These are phyloP conservation scores for Tulasnella sp. DNA, from an alignment of 768 basidiomycete genomes.

Conservation along the genomic window DNA sequence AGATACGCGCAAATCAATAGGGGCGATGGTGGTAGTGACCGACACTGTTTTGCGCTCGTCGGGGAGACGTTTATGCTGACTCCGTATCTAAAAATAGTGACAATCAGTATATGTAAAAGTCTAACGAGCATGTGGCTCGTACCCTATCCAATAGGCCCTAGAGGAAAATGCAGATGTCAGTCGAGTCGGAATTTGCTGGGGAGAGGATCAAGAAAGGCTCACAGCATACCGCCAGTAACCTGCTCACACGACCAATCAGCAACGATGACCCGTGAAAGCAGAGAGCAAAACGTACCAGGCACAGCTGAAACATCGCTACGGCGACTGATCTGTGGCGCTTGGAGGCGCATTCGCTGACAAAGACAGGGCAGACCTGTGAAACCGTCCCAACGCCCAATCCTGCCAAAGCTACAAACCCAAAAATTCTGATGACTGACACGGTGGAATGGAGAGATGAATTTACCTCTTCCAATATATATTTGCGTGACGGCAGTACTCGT, in stretches of 20 bases:
- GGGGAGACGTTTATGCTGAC: slow-evolving; percentile 9
- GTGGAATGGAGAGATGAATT: no score
- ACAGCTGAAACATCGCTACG: slow-evolving; percentile 8
- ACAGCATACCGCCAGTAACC: slow-evolving; percentile 15
- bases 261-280: not conserved
- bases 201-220: not conserved
- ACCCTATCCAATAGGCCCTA: slow-evolving; percentile 14
- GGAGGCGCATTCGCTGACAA: slow-evolving; percentile 11
- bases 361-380: slow-evolving; percentile 10
- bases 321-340: slow-evolving; percentile 8
- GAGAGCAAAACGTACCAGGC: not conserved
- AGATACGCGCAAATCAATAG: not conserved
- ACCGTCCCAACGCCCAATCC: slow-evolving; percentile 12
- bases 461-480: slow-evolving; percentile 7
- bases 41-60: slow-evolving; percentile 3
- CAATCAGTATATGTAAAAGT: slow-evolving; percentile 1
- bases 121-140: not conserved
- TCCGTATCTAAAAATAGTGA: slow-evolving; percentile 3
- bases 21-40: not conserved
- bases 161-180: not conserved
- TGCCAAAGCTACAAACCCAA: slow-evolving; percentile 4
- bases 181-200: not conserved
- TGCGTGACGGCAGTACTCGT: not conserved
- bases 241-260: not conserved
- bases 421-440: not conserved